phyloP scores from a whole-genome alignment of 2,329 filamentous ascomycete genomes.

The Rhytidhysteron rufulum region DNA sequence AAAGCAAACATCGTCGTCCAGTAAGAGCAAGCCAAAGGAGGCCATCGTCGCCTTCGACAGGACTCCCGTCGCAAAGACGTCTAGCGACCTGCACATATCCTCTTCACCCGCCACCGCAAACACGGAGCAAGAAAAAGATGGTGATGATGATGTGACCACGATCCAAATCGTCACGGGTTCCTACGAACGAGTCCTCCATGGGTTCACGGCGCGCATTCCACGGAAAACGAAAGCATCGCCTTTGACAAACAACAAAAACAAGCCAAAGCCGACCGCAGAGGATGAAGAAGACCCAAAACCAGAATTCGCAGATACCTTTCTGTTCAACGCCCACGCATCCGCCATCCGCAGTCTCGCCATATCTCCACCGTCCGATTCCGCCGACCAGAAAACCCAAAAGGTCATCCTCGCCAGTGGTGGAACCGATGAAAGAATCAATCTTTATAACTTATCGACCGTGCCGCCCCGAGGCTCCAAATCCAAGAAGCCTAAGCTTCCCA shows the following conservation, averaged over 20 bases:
- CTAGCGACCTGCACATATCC: background rate
- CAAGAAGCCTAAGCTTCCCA: slow-evolving; percentile 57
- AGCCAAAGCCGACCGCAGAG: slow-evolving; percentile 16
- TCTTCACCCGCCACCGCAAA: background rate
- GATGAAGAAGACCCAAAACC: slow-evolving; percentile 34
- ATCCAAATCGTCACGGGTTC: slow-evolving; percentile 90
- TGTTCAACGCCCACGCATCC: slow-evolving; percentile 90
- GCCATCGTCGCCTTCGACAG: slow-evolving; percentile 9
- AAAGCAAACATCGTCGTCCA: slow-evolving; percentile 14
- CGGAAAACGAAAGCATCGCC: slow-evolving; percentile 12
- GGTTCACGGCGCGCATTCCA: slow-evolving; percentile 72
- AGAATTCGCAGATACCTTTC: slow-evolving; percentile 84
- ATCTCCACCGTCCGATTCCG: slow-evolving; percentile 63
- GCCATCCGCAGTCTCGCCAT: slow-evolving; percentile 86
- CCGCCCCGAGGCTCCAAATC: slow-evolving; percentile 56
- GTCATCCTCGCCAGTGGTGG: slow-evolving; percentile 86
- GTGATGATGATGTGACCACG: slow-evolving; percentile 29
- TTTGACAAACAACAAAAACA: slow-evolving; percentile 8
- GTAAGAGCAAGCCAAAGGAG: slow-evolving; percentile 15
- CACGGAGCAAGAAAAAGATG: slow-evolving; percentile 1
- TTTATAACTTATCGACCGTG: slow-evolving; percentile 74
- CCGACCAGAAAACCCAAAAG: slow-evolving; percentile 65
- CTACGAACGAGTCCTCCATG: slow-evolving; percentile 90
- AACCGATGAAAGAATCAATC: slow-evolving; percentile 90
- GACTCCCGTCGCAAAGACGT: background rate